A percentile compares a stretch with the other conserved stretches of the same genome.
phyloP scores from a whole-genome alignment of 345 rosid genomes.

The Lepidium africanum region DNA sequence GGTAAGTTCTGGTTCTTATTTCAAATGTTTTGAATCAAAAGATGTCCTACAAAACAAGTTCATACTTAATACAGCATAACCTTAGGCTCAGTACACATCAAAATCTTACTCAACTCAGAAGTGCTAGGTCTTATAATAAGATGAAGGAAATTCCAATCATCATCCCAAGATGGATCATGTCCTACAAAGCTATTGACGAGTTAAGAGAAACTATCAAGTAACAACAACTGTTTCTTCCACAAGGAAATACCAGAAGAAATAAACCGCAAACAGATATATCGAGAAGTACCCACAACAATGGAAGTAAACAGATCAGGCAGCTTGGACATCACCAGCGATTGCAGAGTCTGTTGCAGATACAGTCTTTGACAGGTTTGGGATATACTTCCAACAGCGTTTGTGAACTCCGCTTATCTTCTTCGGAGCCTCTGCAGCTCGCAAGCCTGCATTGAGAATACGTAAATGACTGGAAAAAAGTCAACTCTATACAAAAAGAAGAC shows the following conservation, averaged over 20 bases:
- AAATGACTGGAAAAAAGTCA: neutral
- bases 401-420: slow-evolving; percentile 92
- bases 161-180: neutral
- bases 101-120: neutral
- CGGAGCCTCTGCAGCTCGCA: slow-evolving; percentile 59
- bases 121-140: neutral
- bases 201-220: neutral
- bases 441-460: slow-evolving; percentile 35
- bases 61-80: neutral
- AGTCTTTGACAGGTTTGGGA: slow-evolving; percentile 43
- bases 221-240: slow-evolving; percentile 1
- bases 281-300: slow-evolving; percentile 7
- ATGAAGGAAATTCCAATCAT: neutral
- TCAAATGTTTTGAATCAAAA: neutral
- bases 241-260: neutral
- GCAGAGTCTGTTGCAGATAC: slow-evolving; percentile 35
- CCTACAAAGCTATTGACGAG: slow-evolving; percentile 6
- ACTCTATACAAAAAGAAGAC: neutral
- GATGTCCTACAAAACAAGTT: neutral
- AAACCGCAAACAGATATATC: neutral
- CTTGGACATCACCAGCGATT: slow-evolving; percentile 36
- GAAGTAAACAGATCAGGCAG: slow-evolving; percentile 38
- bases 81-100: neutral
- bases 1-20: neutral
- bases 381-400: slow-evolving; percentile 89